These are phyloP conservation scores for Sarocladium strictum DNA, from an alignment of 2,329 filamentous ascomycete species.

Conservation along the genomic window DNA sequence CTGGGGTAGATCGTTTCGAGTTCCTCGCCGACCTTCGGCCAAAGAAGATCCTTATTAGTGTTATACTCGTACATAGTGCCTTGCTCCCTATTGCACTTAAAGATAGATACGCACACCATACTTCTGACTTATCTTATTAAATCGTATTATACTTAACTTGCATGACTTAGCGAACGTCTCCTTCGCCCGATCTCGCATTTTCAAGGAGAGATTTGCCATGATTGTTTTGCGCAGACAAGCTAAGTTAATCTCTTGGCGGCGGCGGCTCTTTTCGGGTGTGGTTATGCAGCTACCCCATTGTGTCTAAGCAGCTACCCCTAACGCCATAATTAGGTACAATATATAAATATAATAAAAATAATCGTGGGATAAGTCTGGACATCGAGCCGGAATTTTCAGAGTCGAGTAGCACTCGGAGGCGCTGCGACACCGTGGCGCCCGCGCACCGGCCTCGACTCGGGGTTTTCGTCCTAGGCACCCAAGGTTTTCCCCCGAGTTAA, in stretches of 20 bases:
- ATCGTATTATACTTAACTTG: slow-evolving; percentile 2
- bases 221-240: slow-evolving; percentile 6
- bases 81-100: slow-evolving; percentile 2
- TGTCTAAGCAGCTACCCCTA: too few species aligned
- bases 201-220: slow-evolving; percentile 7
- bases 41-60: background rate
- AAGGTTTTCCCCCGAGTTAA: too few species aligned
- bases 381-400: too few species aligned
- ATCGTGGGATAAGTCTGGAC: too few species aligned
- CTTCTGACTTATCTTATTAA: slow-evolving; percentile 8
- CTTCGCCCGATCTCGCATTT: slow-evolving; percentile 5
- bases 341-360: too few species aligned
- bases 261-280: slow-evolving; percentile 5
- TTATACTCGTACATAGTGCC: slow-evolving; percentile 3
- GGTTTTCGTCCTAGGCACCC: too few species aligned
- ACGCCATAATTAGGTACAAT: too few species aligned
- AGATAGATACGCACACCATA: slow-evolving; percentile 1
- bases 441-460: too few species aligned
- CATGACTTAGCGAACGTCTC: slow-evolving; percentile 9
- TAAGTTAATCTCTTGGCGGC: slow-evolving; percentile 1
- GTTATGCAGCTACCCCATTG: too few species aligned
- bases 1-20: slow-evolving; percentile 4
- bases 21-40: background rate
- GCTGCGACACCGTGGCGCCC: too few species aligned
- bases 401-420: too few species aligned